Conservation (phyloP, 2,329 filamentous ascomycete genomes). For the Helotiales sp. region DNA sequence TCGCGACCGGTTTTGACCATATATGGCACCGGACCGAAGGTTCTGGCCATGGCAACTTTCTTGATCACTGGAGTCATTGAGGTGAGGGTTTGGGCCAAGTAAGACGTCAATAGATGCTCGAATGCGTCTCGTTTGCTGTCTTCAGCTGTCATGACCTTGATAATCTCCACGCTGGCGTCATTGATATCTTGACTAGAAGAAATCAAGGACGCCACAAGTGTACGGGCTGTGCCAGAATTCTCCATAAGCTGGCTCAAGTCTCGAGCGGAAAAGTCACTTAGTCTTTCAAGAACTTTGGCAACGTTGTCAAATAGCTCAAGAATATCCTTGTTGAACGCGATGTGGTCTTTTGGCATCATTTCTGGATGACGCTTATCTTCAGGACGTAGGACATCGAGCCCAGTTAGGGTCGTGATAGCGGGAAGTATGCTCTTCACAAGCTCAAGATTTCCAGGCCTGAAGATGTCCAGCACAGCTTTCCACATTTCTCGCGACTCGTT, state of each 20-base stretch:
- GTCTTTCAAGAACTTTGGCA: conserved; percentile 71
- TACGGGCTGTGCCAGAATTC: conserved; percentile 66
- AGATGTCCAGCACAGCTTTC: conserved; percentile 70
- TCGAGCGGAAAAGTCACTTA: conserved; percentile 72
- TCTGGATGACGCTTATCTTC: conserved; percentile 26
- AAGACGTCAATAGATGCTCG: conserved; percentile 45
- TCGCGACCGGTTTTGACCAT: conserved; percentile 58
- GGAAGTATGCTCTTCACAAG: conserved; percentile 72
- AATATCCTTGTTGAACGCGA: conserved; percentile 77
- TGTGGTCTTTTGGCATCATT: conserved; percentile 54
- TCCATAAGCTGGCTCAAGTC: conserved; percentile 71
- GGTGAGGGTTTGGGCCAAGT: conserved; percentile 45
- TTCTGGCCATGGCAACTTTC: conserved; percentile 43
- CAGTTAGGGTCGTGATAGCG: conserved; percentile 62
- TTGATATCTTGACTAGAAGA: conserved; percentile 79
- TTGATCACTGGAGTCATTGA: conserved; percentile 46
- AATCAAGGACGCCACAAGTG: conserved; percentile 77
- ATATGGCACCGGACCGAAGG: conserved; percentile 59
- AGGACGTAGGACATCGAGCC: conserved; percentile 69
- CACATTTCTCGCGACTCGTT: conserved; percentile 76
- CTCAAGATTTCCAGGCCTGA: conserved; percentile 65
- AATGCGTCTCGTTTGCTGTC: conserved; percentile 51
- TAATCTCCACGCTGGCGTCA: conserved; percentile 75
- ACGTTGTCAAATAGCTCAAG: conserved; percentile 61
- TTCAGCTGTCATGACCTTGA: conserved; percentile 80